Evolutionary conservation across 2,329 filamentous ascomycete genomes (phyloP).

Genomic region (Fusarium sambucinum): DNA sequence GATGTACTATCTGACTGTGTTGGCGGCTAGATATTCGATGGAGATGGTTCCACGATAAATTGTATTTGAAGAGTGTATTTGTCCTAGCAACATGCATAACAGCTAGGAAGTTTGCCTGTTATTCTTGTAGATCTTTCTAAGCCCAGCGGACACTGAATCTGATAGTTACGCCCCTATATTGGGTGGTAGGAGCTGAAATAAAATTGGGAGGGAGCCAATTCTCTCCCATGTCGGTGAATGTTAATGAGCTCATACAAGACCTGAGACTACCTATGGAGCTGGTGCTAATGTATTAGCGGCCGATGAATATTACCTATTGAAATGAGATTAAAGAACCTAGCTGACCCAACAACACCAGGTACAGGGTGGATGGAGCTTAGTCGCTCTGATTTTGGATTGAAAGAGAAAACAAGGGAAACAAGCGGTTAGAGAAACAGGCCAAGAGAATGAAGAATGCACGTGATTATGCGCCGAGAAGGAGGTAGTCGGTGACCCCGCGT

Average conservation of each 20-base stretch:
- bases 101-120: not conserved
- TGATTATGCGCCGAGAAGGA: slow-evolving; percentile 18
- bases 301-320: slow-evolving; percentile 1
- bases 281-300: slow-evolving; percentile 7
- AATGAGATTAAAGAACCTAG: slow-evolving; percentile 16
- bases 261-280: not conserved
- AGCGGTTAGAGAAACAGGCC: not conserved
- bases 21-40: too few relatives aligned
- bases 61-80: not conserved
- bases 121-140: slow-evolving; percentile 20
- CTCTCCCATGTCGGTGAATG: not conserved
- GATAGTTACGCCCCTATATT: slow-evolving; percentile 6
- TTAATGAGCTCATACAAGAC: slow-evolving; percentile 9
- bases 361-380: not conserved
- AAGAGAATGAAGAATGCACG: slow-evolving; percentile 15
- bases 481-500: slow-evolving; percentile 10
- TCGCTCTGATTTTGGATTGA: not conserved
- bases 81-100: slow-evolving; percentile 3
- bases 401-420: not conserved
- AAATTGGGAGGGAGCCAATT: slow-evolving; percentile 42
- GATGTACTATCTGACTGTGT: not conserved
- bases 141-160: not conserved
- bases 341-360: not conserved
- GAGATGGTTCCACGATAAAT: not conserved
- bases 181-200: slow-evolving; percentile 23